Conservation (phyloP, 352 stramenopile genomes). For the Vaucheria bursata region DNA sequence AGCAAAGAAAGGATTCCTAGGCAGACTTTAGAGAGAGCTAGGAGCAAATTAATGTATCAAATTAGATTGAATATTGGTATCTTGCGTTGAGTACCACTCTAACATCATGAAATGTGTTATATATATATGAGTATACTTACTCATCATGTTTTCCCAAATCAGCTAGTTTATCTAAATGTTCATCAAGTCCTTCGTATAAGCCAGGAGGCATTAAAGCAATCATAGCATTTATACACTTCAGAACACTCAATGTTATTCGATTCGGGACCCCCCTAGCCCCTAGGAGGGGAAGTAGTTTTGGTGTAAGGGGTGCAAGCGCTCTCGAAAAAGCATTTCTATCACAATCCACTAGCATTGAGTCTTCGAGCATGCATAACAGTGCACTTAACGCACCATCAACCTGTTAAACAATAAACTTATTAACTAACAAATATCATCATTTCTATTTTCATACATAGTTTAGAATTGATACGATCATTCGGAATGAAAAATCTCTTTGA, state of each 20-base stretch:
- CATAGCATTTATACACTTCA: not conserved
- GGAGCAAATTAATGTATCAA: too few relatives aligned
- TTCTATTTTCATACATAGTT: too few relatives aligned
- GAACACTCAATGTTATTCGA: not conserved
- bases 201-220: not conserved
- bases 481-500: too few relatives aligned
- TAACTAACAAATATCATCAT: too few relatives aligned
- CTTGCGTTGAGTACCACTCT: too few relatives aligned
- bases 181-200: not conserved
- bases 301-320: not conserved
- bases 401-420: too few relatives aligned
- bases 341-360: not conserved
- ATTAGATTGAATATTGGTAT: too few relatives aligned
- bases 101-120: too few relatives aligned
- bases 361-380: not conserved
- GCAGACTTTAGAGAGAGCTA: too few relatives aligned
- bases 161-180: not conserved
- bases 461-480: too few relatives aligned
- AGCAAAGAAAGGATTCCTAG: too few relatives aligned
- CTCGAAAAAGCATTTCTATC: not conserved
- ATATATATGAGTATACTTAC: not conserved
- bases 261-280: not conserved
- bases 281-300: not conserved
- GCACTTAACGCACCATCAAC: not conserved
- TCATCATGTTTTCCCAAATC: not conserved